Evolutionary conservation across 1,284 basidiomycete genomes (phyloP), one percentile per base, ranked within the genome.

Genomic region (Ganoderma meredithae): DNA sequence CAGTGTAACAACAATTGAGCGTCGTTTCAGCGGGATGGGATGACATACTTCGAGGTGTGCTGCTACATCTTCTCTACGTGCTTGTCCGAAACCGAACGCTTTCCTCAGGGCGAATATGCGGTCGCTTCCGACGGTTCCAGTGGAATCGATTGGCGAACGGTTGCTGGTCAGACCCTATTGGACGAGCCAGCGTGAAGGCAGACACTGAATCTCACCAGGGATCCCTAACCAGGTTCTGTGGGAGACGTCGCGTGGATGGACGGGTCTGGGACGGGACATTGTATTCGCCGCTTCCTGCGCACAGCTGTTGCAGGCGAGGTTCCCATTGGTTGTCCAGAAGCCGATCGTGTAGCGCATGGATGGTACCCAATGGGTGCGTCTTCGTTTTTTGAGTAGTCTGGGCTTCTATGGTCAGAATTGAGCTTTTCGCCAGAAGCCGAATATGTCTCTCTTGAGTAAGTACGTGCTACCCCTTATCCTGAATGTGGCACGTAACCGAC

Each of bases 371-470:
- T 90, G 88, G 87, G 84, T 84, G 73, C 55, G 82, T 75, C n/a
- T n/a, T 44, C 5, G 22, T 40, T n/a, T 13, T 27, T 12, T 25
- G n/a, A n/a, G n/a, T n/a, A n/a, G n/a, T n/a, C n/a, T n/a, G n/a
- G n/a, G n/a, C 13, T 39, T 39, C 40, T n/a, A 43, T 22, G 25
- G 41, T 8, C 22, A 15, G 43, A 60, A 8, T 39, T 39, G 36
- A 40, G 36, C 22, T 15, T 39, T 36, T 73, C 62, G 64, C 52
- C 65, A 85, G 86, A 88, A 89, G 0, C 90, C 90, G 0, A 88
- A 92, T n/a, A n/a, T n/a, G n/a, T 93, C 67, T 85, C 84, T 68
- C 92, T 90, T 73, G 89, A 90, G 88, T 90, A 68, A 90, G 88
- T 90, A 68, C 78, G 87, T 77, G 58, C 27, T n/a, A 60, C 36